phyloP scores from a whole-genome alignment of 345 rosid species.

The Sisymbrium altissimum region DNA sequence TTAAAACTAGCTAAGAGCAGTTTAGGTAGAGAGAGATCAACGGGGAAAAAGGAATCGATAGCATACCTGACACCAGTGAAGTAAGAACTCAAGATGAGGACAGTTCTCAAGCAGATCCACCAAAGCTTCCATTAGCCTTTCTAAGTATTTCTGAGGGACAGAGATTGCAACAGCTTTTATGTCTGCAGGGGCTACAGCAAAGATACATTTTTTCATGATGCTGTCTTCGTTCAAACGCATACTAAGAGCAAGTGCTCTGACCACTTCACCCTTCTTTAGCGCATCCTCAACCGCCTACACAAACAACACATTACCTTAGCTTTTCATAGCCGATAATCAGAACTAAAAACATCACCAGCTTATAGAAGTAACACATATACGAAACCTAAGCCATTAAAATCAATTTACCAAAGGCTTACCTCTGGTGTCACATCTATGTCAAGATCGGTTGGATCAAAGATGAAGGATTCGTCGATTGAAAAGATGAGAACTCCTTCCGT shows the following conservation, averaged over 20 bases:
- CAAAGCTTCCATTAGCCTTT: slow-evolving; percentile 77
- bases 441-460: slow-evolving; percentile 96
- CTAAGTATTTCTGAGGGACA: slow-evolving; percentile 63
- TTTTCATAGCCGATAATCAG: background rate
- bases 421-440: slow-evolving; percentile 97
- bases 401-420: slow-evolving; percentile 40
- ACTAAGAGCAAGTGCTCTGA: slow-evolving; percentile 75
- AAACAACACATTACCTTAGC: slow-evolving; percentile 16
- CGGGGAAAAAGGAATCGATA: background rate
- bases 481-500: slow-evolving; percentile 91
- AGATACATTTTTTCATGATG: slow-evolving; percentile 71
- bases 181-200: slow-evolving; percentile 65
- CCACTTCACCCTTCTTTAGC: slow-evolving; percentile 54
- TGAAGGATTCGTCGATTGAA: slow-evolving; percentile 85
- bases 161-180: slow-evolving; percentile 66
- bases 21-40: background rate
- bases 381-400: background rate
- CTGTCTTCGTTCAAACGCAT: slow-evolving; percentile 90
- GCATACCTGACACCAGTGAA: slow-evolving; percentile 85
- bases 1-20: background rate
- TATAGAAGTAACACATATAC: background rate
- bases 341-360: background rate
- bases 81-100: slow-evolving; percentile 86
- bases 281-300: slow-evolving; percentile 79
- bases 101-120: slow-evolving; percentile 80